These are phyloP conservation scores for Pseudogymnoascus sp. DNA, from an alignment of 2,329 filamentous ascomycete species.

Conservation along the genomic window DNA sequence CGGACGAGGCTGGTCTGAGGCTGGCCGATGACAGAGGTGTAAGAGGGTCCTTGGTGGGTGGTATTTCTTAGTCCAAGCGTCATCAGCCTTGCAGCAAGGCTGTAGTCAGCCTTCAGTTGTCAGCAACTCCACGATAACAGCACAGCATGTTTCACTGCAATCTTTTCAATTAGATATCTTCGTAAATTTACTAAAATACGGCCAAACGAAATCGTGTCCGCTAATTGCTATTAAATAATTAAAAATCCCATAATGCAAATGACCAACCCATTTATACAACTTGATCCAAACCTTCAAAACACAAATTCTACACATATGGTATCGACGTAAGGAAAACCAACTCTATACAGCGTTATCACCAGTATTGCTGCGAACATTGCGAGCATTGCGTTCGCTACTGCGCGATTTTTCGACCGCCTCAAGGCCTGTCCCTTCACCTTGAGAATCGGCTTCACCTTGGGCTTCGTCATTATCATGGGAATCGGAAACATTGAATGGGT, in stretches of 20 bases:
- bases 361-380: not conserved
- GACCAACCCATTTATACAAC: not conserved
- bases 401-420: not conserved
- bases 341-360: not conserved
- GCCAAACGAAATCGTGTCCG: not conserved
- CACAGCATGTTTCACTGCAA: not conserved
- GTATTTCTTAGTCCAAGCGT: not conserved
- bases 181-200: not conserved
- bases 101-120: not conserved
- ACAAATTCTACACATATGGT: not conserved
- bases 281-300: not conserved
- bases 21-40: not conserved
- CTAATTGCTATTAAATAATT: not conserved
- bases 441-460: not conserved
- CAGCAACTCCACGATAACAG: not conserved
- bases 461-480: not conserved
- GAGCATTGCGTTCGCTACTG: not conserved
- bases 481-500: not conserved
- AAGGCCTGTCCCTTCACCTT: not conserved
- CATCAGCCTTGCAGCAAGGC: slow-evolving; percentile 7
- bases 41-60: not conserved
- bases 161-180: not conserved
- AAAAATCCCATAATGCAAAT: not conserved
- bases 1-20: not conserved
- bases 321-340: not conserved